Conservation (phyloP, 2,329 filamentous ascomycete species). For the Dendrostoma leiphaemia region DNA sequence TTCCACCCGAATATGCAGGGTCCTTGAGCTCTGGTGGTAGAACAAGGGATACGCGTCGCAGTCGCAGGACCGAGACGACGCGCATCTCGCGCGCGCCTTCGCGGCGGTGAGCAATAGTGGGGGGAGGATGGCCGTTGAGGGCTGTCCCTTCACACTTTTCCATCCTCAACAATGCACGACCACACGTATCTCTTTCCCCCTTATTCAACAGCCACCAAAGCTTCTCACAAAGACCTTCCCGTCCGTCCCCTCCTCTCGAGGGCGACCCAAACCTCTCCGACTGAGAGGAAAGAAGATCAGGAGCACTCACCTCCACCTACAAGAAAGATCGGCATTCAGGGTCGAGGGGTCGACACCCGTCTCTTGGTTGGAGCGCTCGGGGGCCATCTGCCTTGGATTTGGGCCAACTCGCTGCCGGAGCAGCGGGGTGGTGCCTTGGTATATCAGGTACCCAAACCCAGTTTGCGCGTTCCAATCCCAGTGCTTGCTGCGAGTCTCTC, state of each 20-base stretch:
- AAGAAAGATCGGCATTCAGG: not conserved
- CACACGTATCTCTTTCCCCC: slow-evolving; percentile 14
- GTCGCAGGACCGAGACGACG: slow-evolving; percentile 17
- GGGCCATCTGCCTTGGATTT: slow-evolving; percentile 1
- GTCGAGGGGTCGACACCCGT: not conserved
- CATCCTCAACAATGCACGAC: not conserved
- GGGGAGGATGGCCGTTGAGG: not conserved
- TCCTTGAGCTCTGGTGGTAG: slow-evolving; percentile 42
- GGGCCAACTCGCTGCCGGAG: slow-evolving; percentile 1
- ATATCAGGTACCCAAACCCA: slow-evolving; percentile 13
- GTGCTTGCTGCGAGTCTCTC: not conserved
- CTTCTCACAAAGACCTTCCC: not conserved
- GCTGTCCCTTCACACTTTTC: not conserved
- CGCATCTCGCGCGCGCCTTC: slow-evolving; percentile 17
- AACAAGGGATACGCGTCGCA: slow-evolving; percentile 33
- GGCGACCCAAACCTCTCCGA: slow-evolving; percentile 16
- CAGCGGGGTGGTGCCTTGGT: slow-evolving; percentile 2
- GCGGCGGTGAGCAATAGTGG: slow-evolving; percentile 14
- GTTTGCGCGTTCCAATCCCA: not conserved
- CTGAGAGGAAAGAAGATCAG: slow-evolving; percentile 15
- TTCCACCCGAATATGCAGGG: slow-evolving; percentile 18
- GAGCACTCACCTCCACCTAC: not conserved
- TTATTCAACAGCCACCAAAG: slow-evolving; percentile 14
- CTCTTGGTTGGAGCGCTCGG: slow-evolving; percentile 1
- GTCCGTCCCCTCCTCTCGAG: slow-evolving; percentile 19